Percentiles rank a stretch among this genome's conserved stretches.
phyloP scores from a whole-genome alignment of 2,329 filamentous ascomycete species.

The Massarina eburnea region DNA sequence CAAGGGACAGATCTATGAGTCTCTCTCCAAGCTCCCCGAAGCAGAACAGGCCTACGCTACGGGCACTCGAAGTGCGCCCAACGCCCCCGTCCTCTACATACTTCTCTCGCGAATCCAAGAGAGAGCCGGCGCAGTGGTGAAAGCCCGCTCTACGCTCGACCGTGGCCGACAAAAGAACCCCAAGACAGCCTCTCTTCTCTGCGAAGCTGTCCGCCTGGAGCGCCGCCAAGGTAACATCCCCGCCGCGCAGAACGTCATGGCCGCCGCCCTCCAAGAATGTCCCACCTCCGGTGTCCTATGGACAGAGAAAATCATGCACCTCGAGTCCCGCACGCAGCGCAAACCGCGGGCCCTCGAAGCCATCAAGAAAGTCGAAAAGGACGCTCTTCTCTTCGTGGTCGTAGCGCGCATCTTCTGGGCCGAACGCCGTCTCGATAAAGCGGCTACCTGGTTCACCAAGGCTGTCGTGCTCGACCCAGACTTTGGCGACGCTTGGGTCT shows the following conservation, averaged over 20 bases:
- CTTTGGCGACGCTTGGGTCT: slow-evolving; percentile 91
- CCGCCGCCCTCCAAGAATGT: slow-evolving; percentile 86
- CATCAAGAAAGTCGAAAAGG: slow-evolving; percentile 95
- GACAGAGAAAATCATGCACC: slow-evolving; percentile 93
- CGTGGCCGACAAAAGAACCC: slow-evolving; percentile 85
- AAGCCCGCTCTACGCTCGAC: slow-evolving; percentile 91
- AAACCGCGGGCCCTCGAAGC: slow-evolving; percentile 90
- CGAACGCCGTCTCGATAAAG: slow-evolving; percentile 89
- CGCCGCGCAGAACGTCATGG: slow-evolving; percentile 91
- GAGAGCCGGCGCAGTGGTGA: slow-evolving; percentile 77
- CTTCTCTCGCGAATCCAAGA: slow-evolving; percentile 89
- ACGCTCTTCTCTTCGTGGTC: slow-evolving; percentile 83
- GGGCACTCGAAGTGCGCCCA: slow-evolving; percentile 83
- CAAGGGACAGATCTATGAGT: slow-evolving; percentile 96
- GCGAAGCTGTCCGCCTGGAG: slow-evolving; percentile 91
- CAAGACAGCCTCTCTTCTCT: slow-evolving; percentile 82
- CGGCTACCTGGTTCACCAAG: slow-evolving; percentile 96
- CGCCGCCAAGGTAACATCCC: slow-evolving; percentile 78
- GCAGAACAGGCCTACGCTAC: slow-evolving; percentile 87
- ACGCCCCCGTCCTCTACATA: slow-evolving; percentile 85
- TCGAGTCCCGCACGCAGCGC: slow-evolving; percentile 87
- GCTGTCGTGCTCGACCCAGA: slow-evolving; percentile 86
- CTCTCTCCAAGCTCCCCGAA: slow-evolving; percentile 74
- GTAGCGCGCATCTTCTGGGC: slow-evolving; percentile 96
- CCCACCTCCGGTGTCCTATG: slow-evolving; percentile 85